Conservation (phyloP, 345 rosid genomes). For the Hirschfeldia incana region DNA sequence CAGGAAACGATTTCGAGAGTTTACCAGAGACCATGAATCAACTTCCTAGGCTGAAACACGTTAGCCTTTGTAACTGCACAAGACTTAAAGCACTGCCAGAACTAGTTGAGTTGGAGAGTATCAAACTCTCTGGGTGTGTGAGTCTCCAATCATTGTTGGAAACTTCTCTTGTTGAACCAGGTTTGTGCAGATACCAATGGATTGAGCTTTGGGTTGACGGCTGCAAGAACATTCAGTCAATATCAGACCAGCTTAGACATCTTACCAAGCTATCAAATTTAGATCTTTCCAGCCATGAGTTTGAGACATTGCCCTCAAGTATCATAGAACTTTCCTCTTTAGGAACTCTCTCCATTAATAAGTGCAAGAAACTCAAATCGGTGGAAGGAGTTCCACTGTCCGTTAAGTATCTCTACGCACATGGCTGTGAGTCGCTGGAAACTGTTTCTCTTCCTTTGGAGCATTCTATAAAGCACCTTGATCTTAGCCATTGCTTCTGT, state of each 20-base stretch:
- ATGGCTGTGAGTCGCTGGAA: neutral
- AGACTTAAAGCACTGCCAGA: neutral
- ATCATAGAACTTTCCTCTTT: neutral
- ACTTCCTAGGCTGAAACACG: neutral
- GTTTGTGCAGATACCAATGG: neutral
- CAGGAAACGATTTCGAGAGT: conserved; percentile 19
- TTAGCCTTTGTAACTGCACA: neutral
- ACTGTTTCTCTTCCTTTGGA: neutral
- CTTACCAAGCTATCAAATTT: neutral
- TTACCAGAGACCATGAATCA: conserved; percentile 9
- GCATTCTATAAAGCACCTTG: neutral
- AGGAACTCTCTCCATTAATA: conserved; percentile 13
- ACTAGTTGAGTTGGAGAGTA: neutral
- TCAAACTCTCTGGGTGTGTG: conserved; percentile 17
- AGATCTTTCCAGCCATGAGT: conserved; percentile 9
- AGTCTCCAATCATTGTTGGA: conserved; percentile 7
- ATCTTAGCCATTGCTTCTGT: conserved; percentile 21
- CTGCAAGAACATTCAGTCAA: neutral
- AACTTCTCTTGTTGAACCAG: neutral
- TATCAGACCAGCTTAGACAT: neutral
- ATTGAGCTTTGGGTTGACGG: neutral
- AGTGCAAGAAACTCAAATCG: conserved; percentile 17
- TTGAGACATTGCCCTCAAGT: neutral
- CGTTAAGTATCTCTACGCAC: conserved; percentile 1
- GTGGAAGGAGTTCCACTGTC: neutral